These are phyloP conservation scores for Glycine latifolia DNA, from an alignment of 306 rosid species.

Conservation along the genomic window DNA sequence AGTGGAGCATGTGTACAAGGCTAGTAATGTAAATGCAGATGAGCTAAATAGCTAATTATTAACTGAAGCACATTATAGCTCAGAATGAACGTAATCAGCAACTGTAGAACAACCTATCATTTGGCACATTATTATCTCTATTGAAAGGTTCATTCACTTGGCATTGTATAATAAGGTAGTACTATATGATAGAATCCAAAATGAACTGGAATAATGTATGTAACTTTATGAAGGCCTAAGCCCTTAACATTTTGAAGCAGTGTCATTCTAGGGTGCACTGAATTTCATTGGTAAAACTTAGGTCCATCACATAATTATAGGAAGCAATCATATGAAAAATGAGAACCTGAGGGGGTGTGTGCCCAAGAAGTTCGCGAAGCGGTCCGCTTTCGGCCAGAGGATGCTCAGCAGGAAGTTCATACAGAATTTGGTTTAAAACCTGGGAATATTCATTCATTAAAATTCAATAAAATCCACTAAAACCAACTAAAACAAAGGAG, in stretches of 20 bases:
- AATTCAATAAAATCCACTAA: slow-evolving; percentile 43
- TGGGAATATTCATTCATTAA: slow-evolving; percentile 40
- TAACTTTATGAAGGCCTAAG: neutral
- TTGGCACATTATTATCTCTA: neutral
- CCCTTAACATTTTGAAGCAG: neutral
- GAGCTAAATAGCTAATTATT: neutral
- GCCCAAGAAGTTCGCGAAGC: slow-evolving; percentile 89
- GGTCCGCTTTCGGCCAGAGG: slow-evolving; percentile 91
- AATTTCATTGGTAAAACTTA: neutral
- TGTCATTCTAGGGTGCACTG: neutral
- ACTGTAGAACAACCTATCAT: slow-evolving; percentile 1
- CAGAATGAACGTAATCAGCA: neutral
- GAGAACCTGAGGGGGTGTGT: slow-evolving; percentile 81
- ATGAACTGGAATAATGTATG: neutral
- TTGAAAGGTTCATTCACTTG: neutral
- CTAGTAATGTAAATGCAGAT: neutral
- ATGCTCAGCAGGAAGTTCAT: slow-evolving; percentile 91
- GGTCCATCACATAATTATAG: slow-evolving; percentile 15
- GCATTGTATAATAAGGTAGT: neutral
- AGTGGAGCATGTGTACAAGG: neutral
- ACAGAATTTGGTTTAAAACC: slow-evolving; percentile 88
- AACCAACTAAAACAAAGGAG: slow-evolving; percentile 6
- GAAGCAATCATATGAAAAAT: slow-evolving; percentile 33
- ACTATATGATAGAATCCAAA: neutral
- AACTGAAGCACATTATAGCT: neutral